Evolutionary conservation across 75 land plant genomes (phyloP).

Genomic region (Sequoia sempervirens): DNA sequence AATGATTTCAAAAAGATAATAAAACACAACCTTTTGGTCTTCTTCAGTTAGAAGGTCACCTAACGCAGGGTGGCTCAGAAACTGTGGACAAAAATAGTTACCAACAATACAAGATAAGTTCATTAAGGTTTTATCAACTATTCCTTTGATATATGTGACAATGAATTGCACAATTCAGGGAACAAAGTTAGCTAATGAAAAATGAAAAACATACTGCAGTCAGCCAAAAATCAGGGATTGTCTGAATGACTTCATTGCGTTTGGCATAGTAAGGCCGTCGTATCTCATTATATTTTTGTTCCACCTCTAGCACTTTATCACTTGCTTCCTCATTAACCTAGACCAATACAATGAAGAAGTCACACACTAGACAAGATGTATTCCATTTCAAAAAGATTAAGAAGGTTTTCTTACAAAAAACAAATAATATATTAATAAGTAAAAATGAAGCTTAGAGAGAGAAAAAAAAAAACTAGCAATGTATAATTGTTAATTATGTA

Average conservation of each 20-base stretch:
- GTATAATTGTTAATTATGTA: background rate
- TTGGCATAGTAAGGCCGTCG: conserved; percentile 75
- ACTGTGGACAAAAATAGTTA: conserved; percentile 39
- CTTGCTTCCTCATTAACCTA: conserved; percentile 97
- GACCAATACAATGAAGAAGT: background rate
- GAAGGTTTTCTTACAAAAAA: background rate
- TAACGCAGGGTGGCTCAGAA: conserved; percentile 88
- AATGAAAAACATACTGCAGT: conserved; percentile 61
- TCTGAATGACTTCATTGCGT: conserved; percentile 75
- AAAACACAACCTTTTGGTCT: conserved; percentile 72
- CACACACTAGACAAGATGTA: background rate
- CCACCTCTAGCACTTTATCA: conserved; percentile 88
- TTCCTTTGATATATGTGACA: background rate
- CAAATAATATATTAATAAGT: conserved; percentile 40
- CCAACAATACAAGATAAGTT: background rate
- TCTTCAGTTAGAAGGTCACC: conserved; percentile 73
- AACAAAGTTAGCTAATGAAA: background rate
- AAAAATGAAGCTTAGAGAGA: background rate
- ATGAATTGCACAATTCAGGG: background rate
- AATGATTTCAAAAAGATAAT: background rate
- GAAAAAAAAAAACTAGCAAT: background rate
- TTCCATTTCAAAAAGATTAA: background rate
- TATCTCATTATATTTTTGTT: conserved; percentile 85
- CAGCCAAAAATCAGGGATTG: conserved; percentile 91
- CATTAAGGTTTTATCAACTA: background rate